A percentile compares a stretch with the other conserved stretches of the same genome.
Conservation (phyloP, 2,329 filamentous ascomycete genomes). For the Zarea fungicola region DNA sequence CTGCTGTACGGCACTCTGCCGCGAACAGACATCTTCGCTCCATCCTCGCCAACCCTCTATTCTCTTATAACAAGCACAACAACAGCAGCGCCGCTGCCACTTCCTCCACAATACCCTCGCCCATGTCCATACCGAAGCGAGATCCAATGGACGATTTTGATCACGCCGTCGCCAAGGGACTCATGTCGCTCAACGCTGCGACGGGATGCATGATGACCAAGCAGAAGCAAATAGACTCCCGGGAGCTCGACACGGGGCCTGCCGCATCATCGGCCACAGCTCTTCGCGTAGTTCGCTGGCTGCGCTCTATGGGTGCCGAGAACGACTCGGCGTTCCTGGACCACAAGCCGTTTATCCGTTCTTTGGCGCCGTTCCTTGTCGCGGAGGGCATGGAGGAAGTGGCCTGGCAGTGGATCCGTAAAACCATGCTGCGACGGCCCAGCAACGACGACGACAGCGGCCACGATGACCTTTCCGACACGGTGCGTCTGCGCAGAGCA, state of each 20-base stretch:
- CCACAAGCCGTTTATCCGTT: conserved; percentile 31
- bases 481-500: conserved; percentile 1
- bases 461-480: conserved; percentile 22
- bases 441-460: conserved; percentile 18
- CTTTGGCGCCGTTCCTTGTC: conserved; percentile 45
- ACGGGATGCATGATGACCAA: conserved; percentile 49
- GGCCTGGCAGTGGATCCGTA: conserved; percentile 48
- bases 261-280: conserved; percentile 39
- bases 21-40: conserved; percentile 46
- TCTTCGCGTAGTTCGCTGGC: conserved; percentile 47
- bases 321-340: conserved; percentile 41
- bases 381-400: conserved; percentile 47
- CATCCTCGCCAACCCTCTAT: conserved; percentile 54
- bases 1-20: conserved; percentile 37
- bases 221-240: conserved; percentile 35
- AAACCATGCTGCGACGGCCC: conserved; percentile 28
- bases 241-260: conserved; percentile 25
- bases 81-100: not conserved
- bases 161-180: conserved; percentile 47
- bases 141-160: conserved; percentile 53
- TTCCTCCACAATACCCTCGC: not conserved
- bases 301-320: conserved; percentile 46
- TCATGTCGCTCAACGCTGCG: conserved; percentile 51
- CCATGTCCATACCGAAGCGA: conserved; percentile 19
- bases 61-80: conserved; percentile 33